Conservation (phyloP, 2,329 filamentous ascomycete genomes). For the Aspergillus sojae region DNA sequence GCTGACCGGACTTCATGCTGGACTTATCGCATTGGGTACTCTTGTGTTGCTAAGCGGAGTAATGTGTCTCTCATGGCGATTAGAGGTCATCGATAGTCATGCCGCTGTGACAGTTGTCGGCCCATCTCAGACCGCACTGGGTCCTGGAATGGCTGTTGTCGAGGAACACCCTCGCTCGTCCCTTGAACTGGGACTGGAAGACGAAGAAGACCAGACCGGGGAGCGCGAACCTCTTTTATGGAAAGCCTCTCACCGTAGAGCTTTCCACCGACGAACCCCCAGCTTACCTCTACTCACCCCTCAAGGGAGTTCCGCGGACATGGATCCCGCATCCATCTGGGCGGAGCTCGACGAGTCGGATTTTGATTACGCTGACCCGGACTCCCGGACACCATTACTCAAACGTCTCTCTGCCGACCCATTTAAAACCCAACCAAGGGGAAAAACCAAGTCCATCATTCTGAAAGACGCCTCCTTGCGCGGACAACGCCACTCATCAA, state of each 20-base stretch:
- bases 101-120: conserved; percentile 49
- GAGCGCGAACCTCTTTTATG: conserved; percentile 44
- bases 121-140: conserved; percentile 66
- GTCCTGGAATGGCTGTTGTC: conserved; percentile 80
- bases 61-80: conserved; percentile 87
- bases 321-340: conserved; percentile 81
- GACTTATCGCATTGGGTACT: conserved; percentile 78
- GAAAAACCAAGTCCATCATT: conserved; percentile 24
- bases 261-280: conserved; percentile 37
- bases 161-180: conserved; percentile 52
- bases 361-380: conserved; percentile 25
- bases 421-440: conserved; percentile 25
- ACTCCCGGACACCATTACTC: conserved; percentile 15
- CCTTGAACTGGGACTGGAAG: conserved; percentile 27
- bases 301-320: conserved; percentile 57
- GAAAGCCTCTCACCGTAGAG: conserved; percentile 26
- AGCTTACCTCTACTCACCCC: conserved; percentile 34
- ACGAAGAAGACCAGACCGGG: conserved; percentile 45
- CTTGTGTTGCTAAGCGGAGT: conserved; percentile 84
- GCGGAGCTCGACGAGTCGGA: conserved; percentile 80
- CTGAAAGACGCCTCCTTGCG: conserved; percentile 20
- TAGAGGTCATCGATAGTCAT: conserved; percentile 65
- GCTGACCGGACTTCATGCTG: conserved; percentile 72
- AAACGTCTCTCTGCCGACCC: conserved; percentile 16
- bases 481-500: conserved; percentile 27